Evolutionary conservation across 192 early-diverging fungal species (phyloP).

Genomic region (Coemansia sp.): DNA sequence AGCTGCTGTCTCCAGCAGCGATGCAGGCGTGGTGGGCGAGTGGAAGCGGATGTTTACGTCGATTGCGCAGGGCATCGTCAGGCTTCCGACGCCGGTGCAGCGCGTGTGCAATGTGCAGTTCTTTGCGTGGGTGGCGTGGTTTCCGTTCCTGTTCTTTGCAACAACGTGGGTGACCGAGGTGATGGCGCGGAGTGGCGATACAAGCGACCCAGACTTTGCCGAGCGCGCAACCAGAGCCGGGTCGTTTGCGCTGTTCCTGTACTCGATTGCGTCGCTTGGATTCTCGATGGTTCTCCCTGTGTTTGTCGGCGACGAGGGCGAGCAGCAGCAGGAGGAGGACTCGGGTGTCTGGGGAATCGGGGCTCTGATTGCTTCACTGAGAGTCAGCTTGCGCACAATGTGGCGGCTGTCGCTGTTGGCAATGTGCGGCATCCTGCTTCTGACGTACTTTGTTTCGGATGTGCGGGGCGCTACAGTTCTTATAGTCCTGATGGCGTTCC

Average conservation of each 20-base stretch:
- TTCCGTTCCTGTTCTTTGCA: constrained; percentile 94
- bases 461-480: constrained; percentile 65
- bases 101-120: constrained; percentile 91
- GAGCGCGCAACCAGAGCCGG: constrained; percentile 77
- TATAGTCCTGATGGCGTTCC: constrained; percentile 74
- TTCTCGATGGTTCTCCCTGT: constrained; percentile 38
- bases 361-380: not conserved
- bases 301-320: constrained; percentile 26
- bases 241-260: constrained; percentile 84
- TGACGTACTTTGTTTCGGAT: constrained; percentile 64
- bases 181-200: constrained; percentile 30
- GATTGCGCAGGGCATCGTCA: constrained; percentile 28
- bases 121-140: constrained; percentile 98
- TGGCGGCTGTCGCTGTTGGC: constrained; percentile 74
- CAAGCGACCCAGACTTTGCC: constrained; percentile 38
- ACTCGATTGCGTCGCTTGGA: constrained; percentile 72
- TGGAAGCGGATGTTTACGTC: constrained; percentile 29
- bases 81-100: constrained; percentile 74
- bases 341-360: too few relatives aligned
- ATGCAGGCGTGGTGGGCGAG: not conserved
- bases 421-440: constrained; percentile 65
- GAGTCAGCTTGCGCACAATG: constrained; percentile 50
- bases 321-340: not conserved
- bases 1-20: not conserved
- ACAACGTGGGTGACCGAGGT: constrained; percentile 55